A percentile compares a stretch with the other conserved stretches of the same genome.
Conservation (phyloP, 345 rosid species). For the Ceriops tagal region DNA sequence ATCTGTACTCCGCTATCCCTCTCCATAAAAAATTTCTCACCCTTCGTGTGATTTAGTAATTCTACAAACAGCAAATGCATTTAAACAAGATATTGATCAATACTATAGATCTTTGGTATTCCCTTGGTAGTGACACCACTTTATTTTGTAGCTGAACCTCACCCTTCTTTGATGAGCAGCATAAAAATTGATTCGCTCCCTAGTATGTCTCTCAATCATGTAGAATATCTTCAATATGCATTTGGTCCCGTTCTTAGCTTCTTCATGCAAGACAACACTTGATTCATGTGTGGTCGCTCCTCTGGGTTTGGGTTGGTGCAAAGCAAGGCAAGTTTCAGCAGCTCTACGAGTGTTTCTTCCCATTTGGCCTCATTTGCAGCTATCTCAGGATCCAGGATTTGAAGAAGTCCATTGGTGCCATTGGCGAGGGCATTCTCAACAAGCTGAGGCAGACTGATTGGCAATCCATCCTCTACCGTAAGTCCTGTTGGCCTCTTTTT, state of each 20-base stretch:
- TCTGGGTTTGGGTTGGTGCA: slow-evolving; percentile 66
- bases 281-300: slow-evolving; percentile 56
- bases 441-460: slow-evolving; percentile 45
- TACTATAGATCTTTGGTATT: too few relatives aligned
- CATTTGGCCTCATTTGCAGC: slow-evolving; percentile 21
- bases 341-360: slow-evolving; percentile 25
- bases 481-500: slow-evolving; percentile 72
- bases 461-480: slow-evolving; percentile 41
- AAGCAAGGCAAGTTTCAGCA: slow-evolving; percentile 50
- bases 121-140: too few relatives aligned
- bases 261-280: slow-evolving; percentile 46
- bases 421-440: slow-evolving; percentile 46
- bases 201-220: background rate
- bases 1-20: too few relatives aligned
- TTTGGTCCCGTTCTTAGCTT: slow-evolving; percentile 27
- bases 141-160: too few relatives aligned
- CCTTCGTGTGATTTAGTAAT: too few relatives aligned
- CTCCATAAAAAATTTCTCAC: too few relatives aligned
- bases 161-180: too few relatives aligned
- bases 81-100: too few relatives aligned
- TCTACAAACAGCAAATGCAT: too few relatives aligned
- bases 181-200: slow-evolving; percentile 1
- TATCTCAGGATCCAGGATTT: slow-evolving; percentile 45
- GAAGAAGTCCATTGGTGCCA: slow-evolving; percentile 38
- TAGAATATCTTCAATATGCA: background rate